Percentiles rank a stretch among this genome's conserved stretches.
Evolutionary conservation across 192 early-diverging fungal species (phyloP).

Genomic region (Podila horticola): DNA sequence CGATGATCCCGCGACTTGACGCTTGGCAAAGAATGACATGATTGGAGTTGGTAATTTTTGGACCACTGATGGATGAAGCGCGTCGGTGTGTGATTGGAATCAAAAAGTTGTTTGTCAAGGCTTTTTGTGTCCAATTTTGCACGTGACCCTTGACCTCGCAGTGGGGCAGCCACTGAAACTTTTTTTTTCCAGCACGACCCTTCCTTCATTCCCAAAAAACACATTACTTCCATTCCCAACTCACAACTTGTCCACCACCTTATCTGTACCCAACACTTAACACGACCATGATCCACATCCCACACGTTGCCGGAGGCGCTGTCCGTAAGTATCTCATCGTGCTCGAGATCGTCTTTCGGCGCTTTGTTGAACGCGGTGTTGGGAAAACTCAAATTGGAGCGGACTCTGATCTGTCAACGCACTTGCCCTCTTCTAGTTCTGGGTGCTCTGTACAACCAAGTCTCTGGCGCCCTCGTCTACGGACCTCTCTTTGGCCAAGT

Average conservation of each 20-base stretch:
- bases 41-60: not conserved
- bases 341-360: no score
- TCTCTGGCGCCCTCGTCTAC: conserved; percentile 37
- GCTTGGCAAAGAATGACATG: conserved; percentile 43
- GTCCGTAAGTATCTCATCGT: conserved; percentile 24
- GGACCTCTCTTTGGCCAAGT: conserved; percentile 50
- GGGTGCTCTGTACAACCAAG: conserved; percentile 42
- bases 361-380: no score
- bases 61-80: not conserved
- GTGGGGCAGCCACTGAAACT: not conserved
- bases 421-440: conserved; percentile 18
- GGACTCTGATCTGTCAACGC: not conserved
- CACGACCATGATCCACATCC: conserved; percentile 33
- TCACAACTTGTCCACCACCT: not conserved
- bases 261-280: not conserved
- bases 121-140: not conserved
- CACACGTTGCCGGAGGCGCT: conserved; percentile 39
- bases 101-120: not conserved
- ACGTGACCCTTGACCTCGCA: not conserved
- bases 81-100: not conserved
- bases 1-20: conserved; percentile 25
- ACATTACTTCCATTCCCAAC: not conserved
- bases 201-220: not conserved
- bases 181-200: not conserved
- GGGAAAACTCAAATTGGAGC: no score